Percentiles rank a stretch among this genome's conserved stretches.
phyloP scores from a whole-genome alignment of 2,329 filamentous ascomycete genomes.

The Ophiosphaerella narmari region DNA sequence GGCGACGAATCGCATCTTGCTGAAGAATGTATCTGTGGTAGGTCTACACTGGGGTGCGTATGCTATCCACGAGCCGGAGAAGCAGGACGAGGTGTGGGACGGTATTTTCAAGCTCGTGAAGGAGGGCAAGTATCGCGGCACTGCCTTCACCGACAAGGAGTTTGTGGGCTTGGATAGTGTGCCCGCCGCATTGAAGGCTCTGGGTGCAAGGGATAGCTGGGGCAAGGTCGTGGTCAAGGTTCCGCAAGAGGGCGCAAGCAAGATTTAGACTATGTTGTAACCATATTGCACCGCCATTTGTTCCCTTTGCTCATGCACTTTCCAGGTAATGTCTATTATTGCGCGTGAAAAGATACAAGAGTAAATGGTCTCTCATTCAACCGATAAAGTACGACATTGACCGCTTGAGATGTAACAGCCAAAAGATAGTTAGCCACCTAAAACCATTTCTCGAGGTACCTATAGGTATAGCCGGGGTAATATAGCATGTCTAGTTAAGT shows the following conservation, averaged over 20 bases:
- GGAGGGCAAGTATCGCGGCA: slow-evolving; percentile 78
- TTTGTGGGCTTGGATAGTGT: slow-evolving; percentile 83
- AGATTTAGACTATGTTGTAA: slow-evolving; percentile 29
- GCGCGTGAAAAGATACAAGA: too few species aligned
- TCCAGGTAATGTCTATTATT: too few species aligned
- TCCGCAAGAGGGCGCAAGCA: slow-evolving; percentile 59
- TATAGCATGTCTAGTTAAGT: background rate
- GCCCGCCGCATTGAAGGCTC: slow-evolving; percentile 72
- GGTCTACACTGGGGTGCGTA: slow-evolving; percentile 94
- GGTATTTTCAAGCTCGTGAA: slow-evolving; percentile 79
- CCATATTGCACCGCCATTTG: too few species aligned
- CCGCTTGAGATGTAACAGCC: too few species aligned
- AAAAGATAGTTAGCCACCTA: too few species aligned
- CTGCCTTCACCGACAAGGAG: slow-evolving; percentile 78
- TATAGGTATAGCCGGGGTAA: background rate
- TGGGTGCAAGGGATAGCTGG: slow-evolving; percentile 86
- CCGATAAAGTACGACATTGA: too few species aligned
- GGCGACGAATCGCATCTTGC: slow-evolving; percentile 84
- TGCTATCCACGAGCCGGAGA: slow-evolving; percentile 70
- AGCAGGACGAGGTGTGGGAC: slow-evolving; percentile 75
- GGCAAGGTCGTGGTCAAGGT: slow-evolving; percentile 94
- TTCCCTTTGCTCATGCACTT: too few species aligned
- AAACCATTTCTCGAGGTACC: background rate
- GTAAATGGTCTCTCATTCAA: too few species aligned
- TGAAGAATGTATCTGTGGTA: slow-evolving; percentile 92